A percentile compares a stretch with the other conserved stretches of the same genome.
These are phyloP conservation scores for Chlorella ohadii DNA, from an alignment of 139 green algal genomes.

Conservation along the genomic window DNA sequence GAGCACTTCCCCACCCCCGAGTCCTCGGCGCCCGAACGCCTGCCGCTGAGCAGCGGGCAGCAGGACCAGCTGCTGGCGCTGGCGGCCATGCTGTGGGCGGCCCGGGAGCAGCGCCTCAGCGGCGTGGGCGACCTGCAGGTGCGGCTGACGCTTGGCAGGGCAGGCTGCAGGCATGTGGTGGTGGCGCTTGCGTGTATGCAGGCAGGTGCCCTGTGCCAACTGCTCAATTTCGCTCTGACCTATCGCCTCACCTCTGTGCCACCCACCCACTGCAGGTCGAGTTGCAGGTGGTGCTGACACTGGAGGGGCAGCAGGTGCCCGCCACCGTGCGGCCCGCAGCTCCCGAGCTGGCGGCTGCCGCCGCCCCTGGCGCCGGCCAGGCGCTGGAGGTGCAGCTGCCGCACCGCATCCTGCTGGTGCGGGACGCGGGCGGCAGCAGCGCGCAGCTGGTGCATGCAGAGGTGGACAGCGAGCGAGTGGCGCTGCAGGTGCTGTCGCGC, in stretches of 20 bases:
- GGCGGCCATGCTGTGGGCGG: constrained; percentile 32
- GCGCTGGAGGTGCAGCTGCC: constrained; percentile 36
- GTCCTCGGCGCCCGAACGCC: not conserved
- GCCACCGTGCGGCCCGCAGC: constrained; percentile 13
- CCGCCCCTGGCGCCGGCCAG: not conserved
- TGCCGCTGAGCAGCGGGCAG: constrained; percentile 25
- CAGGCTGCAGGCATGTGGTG: not conserved
- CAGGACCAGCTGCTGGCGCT: constrained; percentile 32
- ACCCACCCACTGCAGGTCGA: not conserved
- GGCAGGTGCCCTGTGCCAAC: too few species aligned
- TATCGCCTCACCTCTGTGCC: not conserved
- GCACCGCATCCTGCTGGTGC: constrained; percentile 34
- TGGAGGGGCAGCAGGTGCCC: not conserved
- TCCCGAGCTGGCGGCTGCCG: not conserved
- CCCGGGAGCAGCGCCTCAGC: not conserved
- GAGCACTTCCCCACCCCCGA: constrained; percentile 36
- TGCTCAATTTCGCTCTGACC: too few species aligned
- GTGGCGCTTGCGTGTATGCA: too few species aligned
- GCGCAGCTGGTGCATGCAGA: constrained; percentile 21
- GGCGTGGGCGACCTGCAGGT: not conserved
- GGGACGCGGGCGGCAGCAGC: not conserved
- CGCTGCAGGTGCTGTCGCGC: constrained; percentile 24
- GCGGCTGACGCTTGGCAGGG: not conserved
- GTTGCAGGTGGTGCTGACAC: constrained; percentile 10
- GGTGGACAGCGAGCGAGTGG: constrained; percentile 8